These are phyloP conservation scores for Xylaria sp. DNA, from an alignment of 2,329 filamentous ascomycete genomes.

Conservation along the genomic window DNA sequence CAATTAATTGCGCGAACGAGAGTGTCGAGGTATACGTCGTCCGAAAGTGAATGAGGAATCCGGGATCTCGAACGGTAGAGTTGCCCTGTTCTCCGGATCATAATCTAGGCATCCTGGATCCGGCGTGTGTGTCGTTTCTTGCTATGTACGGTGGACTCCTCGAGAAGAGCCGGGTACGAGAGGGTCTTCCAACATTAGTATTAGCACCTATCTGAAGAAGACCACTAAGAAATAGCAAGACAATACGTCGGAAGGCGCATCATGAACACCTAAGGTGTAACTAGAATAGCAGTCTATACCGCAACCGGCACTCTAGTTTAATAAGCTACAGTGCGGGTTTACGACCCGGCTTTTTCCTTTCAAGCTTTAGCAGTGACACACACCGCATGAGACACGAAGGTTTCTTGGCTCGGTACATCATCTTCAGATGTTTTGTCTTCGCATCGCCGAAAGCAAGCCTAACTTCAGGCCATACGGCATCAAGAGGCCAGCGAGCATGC, in stretches of 20 bases:
- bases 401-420: constrained; percentile 15
- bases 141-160: too few relatives aligned
- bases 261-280: not conserved
- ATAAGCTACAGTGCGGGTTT: not conserved
- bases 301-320: too few relatives aligned
- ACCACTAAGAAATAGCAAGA: not conserved
- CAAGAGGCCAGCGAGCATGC: constrained; percentile 20
- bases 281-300: not conserved
- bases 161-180: too few relatives aligned
- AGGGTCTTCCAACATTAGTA: too few relatives aligned
- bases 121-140: too few relatives aligned
- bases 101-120: too few relatives aligned
- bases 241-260: not conserved
- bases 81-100: too few relatives aligned
- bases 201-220: too few relatives aligned
- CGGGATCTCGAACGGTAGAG: too few relatives aligned
- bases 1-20: not conserved
- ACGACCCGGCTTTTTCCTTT: not conserved
- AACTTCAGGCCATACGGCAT: constrained; percentile 21
- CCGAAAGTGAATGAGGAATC: too few relatives aligned
- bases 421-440: constrained; percentile 19
- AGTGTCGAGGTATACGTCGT: too few relatives aligned
- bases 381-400: not conserved
- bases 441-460: constrained; percentile 12
- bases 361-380: not conserved